Conservation (phyloP, 163 green algal genomes). For the Prototheca wickerhamii region DNA sequence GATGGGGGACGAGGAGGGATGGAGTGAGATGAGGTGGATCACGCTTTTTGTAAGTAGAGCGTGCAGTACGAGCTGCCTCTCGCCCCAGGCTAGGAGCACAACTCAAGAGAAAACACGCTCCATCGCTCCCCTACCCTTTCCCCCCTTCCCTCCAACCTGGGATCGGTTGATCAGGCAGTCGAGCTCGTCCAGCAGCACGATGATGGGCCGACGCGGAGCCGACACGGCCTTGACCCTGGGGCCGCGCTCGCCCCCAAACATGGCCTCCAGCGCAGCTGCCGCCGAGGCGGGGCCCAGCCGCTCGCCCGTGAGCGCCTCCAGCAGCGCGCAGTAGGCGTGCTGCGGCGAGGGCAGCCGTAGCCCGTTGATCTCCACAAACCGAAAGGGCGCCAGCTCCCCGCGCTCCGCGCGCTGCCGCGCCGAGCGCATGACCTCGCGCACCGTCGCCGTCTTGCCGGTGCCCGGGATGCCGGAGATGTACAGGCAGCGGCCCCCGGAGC, state of each 20-base stretch:
- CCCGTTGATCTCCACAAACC: constrained; percentile 89
- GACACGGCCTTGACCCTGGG: not conserved
- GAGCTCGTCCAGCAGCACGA: constrained; percentile 93
- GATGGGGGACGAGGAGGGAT: not conserved
- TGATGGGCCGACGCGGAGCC: constrained; percentile 34
- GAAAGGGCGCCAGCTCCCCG: constrained; percentile 49
- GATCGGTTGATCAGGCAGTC: constrained; percentile 86
- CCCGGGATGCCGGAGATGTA: constrained; percentile 90
- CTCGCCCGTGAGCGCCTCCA: constrained; percentile 56
- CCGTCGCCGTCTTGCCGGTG: constrained; percentile 89
- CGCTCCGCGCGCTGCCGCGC: constrained; percentile 25
- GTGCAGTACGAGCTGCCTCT: too few relatives aligned
- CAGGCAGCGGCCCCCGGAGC: constrained; percentile 60
- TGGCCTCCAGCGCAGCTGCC: constrained; percentile 44
- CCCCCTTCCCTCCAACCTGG: constrained; percentile 38
- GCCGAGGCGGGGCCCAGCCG: constrained; percentile 30
- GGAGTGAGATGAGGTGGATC: not conserved
- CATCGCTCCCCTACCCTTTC: not conserved
- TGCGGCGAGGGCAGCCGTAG: constrained; percentile 77
- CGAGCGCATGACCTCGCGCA: constrained; percentile 62
- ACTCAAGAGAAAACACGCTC: not conserved
- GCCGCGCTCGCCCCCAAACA: constrained; percentile 30
- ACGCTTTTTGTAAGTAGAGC: not conserved
- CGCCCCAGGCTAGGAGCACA: not conserved
- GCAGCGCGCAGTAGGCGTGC: constrained; percentile 80